phyloP scores from a whole-genome alignment of 202 grass and related monocot species.

The Bolboschoenoplectus hybrid region DNA sequence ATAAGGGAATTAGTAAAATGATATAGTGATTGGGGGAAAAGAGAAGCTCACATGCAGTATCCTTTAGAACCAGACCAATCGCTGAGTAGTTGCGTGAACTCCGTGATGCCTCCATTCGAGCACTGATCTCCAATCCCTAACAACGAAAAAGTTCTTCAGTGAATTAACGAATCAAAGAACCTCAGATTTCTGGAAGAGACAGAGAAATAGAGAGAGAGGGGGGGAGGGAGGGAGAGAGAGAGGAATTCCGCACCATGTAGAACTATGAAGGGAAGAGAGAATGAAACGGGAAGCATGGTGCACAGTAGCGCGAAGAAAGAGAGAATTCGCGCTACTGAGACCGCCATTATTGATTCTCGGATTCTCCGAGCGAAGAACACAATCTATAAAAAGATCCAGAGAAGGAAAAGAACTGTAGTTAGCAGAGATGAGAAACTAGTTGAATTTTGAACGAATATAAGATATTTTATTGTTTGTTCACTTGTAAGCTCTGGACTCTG shows the following conservation, averaged over 20 bases:
- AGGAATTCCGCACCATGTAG: slow-evolving; percentile 66
- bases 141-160: slow-evolving; percentile 13
- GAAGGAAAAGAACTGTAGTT: not conserved
- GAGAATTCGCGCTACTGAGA: slow-evolving; percentile 21
- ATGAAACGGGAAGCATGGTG: slow-evolving; percentile 40
- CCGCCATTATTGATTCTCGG: not conserved
- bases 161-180: not conserved
- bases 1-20: slow-evolving; percentile 18
- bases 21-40: not conserved
- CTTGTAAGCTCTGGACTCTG: not conserved
- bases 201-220: not conserved
- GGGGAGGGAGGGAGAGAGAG: not conserved
- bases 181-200: not conserved
- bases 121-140: slow-evolving; percentile 94
- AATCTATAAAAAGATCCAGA: not conserved
- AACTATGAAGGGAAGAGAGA: slow-evolving; percentile 82
- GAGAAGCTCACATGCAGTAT: slow-evolving; percentile 68
- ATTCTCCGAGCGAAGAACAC: slow-evolving; percentile 17
- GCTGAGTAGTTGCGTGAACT: slow-evolving; percentile 69
- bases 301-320: slow-evolving; percentile 36
- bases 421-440: not conserved
- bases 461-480: too few relatives aligned
- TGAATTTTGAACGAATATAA: not conserved
- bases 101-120: slow-evolving; percentile 63
- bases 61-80: slow-evolving; percentile 89